Percentiles rank a stretch among this genome's conserved stretches.
These are phyloP conservation scores for Fraxinus americana DNA, from an alignment of 257 asterid genomes.

Conservation along the genomic window DNA sequence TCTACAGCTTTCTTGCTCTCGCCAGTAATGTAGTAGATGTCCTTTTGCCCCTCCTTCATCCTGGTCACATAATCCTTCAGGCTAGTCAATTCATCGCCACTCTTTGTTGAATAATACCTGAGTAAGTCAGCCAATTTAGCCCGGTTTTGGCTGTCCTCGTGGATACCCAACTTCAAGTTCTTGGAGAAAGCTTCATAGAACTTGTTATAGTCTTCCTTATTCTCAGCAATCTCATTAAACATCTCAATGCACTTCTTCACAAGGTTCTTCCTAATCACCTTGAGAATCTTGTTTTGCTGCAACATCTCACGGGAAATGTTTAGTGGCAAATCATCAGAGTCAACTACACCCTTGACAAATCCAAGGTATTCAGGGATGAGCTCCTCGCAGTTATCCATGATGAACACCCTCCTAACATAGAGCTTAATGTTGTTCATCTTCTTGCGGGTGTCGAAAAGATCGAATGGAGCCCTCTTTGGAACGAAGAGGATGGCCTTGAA, in stretches of 20 bases:
- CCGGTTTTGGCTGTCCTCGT: conserved; percentile 79
- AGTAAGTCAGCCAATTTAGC: conserved; percentile 70
- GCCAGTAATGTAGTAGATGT: conserved; percentile 74
- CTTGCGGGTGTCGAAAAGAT: conserved; percentile 72
- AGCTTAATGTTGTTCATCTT: conserved; percentile 80
- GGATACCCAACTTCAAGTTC: conserved; percentile 79
- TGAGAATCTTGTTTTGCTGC: conserved; percentile 80
- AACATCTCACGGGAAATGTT: conserved; percentile 78
- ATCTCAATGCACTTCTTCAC: conserved; percentile 88
- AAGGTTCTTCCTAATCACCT: conserved; percentile 74
- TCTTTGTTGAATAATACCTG: conserved; percentile 69
- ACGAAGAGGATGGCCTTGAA: conserved; percentile 81
- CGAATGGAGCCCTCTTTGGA: conserved; percentile 79
- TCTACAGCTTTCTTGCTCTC: conserved; percentile 83
- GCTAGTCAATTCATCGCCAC: conserved; percentile 83
- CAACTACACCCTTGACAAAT: conserved; percentile 76
- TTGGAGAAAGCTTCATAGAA: conserved; percentile 78
- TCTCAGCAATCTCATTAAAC: conserved; percentile 79
- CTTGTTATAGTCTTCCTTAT: conserved; percentile 74
- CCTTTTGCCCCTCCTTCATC: conserved; percentile 89
- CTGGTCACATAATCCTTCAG: conserved; percentile 80
- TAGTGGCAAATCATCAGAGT: conserved; percentile 77
- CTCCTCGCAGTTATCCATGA: conserved; percentile 83
- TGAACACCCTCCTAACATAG: conserved; percentile 75
- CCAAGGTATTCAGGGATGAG: conserved; percentile 76